Conservation (phyloP, 257 asterid species). For the Buddleja alternifolia region DNA sequence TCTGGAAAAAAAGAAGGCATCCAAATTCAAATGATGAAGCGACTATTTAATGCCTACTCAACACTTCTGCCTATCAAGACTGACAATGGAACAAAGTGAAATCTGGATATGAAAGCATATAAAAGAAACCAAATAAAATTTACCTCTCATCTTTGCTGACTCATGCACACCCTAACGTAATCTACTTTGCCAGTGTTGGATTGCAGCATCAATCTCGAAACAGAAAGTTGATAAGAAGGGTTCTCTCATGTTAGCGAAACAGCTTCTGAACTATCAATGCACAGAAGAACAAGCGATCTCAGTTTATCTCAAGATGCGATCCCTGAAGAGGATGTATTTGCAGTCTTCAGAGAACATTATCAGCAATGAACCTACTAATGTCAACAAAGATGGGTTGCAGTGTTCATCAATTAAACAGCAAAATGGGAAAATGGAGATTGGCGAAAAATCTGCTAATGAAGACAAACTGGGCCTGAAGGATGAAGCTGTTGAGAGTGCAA, state of each 20-base stretch:
- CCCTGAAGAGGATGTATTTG: constrained; percentile 51
- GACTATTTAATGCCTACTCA: background rate
- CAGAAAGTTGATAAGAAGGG: constrained; percentile 54
- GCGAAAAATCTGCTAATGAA: constrained; percentile 28
- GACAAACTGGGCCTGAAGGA: constrained; percentile 28
- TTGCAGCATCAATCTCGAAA: constrained; percentile 55
- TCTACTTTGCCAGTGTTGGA: constrained; percentile 62
- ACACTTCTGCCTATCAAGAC: too few species aligned
- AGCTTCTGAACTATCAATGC: constrained; percentile 57
- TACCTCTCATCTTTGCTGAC: too few species aligned
- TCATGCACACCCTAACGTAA: constrained; percentile 20
- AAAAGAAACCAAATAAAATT: too few species aligned
- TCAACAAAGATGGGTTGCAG: constrained; percentile 24
- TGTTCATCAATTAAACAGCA: constrained; percentile 20
- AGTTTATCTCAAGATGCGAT: constrained; percentile 54
- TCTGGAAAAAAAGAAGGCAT: background rate
- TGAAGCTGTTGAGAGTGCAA: constrained; percentile 35
- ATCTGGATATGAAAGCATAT: background rate
- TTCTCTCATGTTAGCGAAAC: constrained; percentile 47
- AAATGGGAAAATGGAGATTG: constrained; percentile 36
- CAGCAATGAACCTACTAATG: constrained; percentile 30
- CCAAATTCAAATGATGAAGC: background rate
- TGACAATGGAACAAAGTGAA: too few species aligned
- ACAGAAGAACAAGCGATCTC: constrained; percentile 55
- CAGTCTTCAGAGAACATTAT: constrained; percentile 27